These are phyloP conservation scores for Trichoderma koningiopsis DNA, from an alignment of 2,329 filamentous ascomycete genomes.

Conservation along the genomic window DNA sequence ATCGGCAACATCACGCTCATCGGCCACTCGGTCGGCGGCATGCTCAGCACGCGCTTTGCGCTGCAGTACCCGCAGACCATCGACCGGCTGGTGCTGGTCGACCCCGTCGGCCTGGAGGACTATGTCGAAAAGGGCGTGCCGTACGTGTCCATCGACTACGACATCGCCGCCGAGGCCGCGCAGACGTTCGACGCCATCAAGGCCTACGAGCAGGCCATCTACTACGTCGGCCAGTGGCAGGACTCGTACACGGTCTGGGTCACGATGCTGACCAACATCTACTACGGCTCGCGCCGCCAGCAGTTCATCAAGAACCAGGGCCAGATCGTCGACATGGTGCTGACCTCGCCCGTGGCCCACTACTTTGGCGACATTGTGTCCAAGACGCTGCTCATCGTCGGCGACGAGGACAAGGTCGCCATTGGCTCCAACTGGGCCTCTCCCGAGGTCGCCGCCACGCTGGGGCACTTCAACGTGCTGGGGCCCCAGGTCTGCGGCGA, in stretches of 20 bases:
- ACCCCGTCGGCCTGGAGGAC: conserved; percentile 58
- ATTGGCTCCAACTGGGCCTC: conserved; percentile 57
- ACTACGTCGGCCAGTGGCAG: conserved; percentile 53
- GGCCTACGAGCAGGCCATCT: conserved; percentile 50
- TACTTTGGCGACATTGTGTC: conserved; percentile 51
- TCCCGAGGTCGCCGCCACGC: conserved; percentile 44
- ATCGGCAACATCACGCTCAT: conserved; percentile 50
- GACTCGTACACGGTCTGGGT: conserved; percentile 56
- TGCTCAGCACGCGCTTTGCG: conserved; percentile 54
- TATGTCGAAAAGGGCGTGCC: conserved; percentile 54
- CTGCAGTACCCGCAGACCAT: conserved; percentile 52
- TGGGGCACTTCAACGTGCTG: conserved; percentile 54
- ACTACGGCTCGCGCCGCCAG: conserved; percentile 46
- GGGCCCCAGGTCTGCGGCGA: conserved; percentile 47
- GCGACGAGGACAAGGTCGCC: conserved; percentile 56
- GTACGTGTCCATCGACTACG: conserved; percentile 47
- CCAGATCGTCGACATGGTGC: conserved; percentile 56
- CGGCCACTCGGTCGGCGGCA: conserved; percentile 59
- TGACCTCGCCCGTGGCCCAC: conserved; percentile 54
- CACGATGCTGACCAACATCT: conserved; percentile 56
- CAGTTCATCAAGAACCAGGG: conserved; percentile 52
- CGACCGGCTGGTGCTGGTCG: conserved; percentile 50
- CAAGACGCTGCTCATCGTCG: conserved; percentile 52
- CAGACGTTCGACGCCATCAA: conserved; percentile 49
- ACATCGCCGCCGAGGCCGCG: conserved; percentile 42